Evolutionary conservation across 345 rosid species (phyloP).

Genomic region (Lepidium didymum): DNA sequence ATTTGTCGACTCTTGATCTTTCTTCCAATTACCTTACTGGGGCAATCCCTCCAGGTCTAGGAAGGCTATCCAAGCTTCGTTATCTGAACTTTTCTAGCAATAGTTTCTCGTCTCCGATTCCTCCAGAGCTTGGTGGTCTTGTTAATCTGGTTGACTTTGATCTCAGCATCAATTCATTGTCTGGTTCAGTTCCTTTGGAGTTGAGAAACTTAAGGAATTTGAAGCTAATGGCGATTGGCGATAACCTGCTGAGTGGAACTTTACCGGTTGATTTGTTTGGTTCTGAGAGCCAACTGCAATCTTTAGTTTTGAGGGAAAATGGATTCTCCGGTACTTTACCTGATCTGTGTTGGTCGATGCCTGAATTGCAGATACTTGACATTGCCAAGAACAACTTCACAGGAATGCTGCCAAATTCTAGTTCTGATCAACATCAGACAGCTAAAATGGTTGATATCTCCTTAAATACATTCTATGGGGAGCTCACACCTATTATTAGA

Average conservation of each 20-base stretch:
- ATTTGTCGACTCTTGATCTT: conserved; percentile 57
- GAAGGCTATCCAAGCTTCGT: conserved; percentile 47
- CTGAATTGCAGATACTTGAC: conserved; percentile 53
- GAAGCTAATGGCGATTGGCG: conserved; percentile 49
- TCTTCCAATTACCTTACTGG: conserved; percentile 67
- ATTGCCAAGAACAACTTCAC: conserved; percentile 76
- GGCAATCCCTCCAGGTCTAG: conserved; percentile 53
- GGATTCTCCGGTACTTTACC: conserved; percentile 54
- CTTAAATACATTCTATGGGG: conserved; percentile 65
- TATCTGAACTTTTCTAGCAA: conserved; percentile 69
- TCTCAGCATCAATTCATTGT: conserved; percentile 69
- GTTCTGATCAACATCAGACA: conserved; percentile 29
- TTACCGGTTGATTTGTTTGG: conserved; percentile 50
- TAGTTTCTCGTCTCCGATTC: conserved; percentile 56
- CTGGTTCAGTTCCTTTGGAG: conserved; percentile 64
- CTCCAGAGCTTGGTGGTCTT: conserved; percentile 69
- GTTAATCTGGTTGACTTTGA: conserved; percentile 61
- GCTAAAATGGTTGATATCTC: conserved; percentile 53
- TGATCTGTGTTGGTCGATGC: conserved; percentile 47
- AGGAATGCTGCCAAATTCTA: conserved; percentile 45
- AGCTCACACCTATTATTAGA: conserved; percentile 39
- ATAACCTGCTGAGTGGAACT: conserved; percentile 50
- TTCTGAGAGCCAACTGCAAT: conserved; percentile 45
- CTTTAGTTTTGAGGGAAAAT: conserved; percentile 52
- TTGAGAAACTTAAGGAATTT: conserved; percentile 51